Percentiles rank a stretch among this genome's conserved stretches.
phyloP scores from a whole-genome alignment of 2,329 filamentous ascomycete species.

The Curvularia lunata region DNA sequence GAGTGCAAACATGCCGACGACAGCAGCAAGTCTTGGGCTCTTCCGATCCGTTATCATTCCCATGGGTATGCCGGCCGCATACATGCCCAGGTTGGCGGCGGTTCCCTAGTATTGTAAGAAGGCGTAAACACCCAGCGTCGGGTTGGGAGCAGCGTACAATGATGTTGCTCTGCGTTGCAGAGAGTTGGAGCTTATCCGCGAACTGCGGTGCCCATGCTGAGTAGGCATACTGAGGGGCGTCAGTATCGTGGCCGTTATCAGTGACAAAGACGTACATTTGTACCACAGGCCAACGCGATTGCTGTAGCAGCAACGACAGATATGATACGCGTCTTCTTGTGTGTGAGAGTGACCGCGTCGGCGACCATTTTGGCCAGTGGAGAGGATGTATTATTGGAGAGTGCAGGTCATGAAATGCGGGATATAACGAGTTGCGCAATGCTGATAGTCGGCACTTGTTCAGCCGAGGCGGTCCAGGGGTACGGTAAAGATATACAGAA shows the following conservation, averaged over 20 bases:
- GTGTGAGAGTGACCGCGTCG: conserved; percentile 46
- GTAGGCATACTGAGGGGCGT: conserved; percentile 80
- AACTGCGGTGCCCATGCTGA: conserved; percentile 98
- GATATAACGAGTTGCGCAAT: conserved; percentile 12
- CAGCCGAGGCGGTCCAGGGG: conserved; percentile 5
- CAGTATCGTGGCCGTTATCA: conserved; percentile 26
- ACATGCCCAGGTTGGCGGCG: conserved; percentile 92
- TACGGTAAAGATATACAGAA: conserved; percentile 3
- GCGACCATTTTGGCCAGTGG: conserved; percentile 31
- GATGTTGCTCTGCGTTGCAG: conserved; percentile 90
- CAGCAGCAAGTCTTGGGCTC: conserved; percentile 78
- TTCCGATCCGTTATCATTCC: conserved; percentile 85
- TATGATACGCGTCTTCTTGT: conserved; percentile 72
- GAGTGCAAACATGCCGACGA: conserved; percentile 75
- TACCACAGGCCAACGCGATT: conserved; percentile 88
- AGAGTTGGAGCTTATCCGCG: conserved; percentile 81
- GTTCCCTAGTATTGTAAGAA: conserved; percentile 56
- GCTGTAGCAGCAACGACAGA: conserved; percentile 85
- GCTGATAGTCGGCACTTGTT: conserved; percentile 16
- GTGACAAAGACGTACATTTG: conserved; percentile 69
- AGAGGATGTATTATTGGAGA: conserved; percentile 23
- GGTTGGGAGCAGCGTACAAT: conserved; percentile 64
- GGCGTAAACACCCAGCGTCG: neutral
- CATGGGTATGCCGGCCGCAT: conserved; percentile 84
- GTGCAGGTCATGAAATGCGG: conserved; percentile 29